Evolutionary conservation across 139 green algal species (phyloP).

Genomic region (Chlamydomonas sp.): DNA sequence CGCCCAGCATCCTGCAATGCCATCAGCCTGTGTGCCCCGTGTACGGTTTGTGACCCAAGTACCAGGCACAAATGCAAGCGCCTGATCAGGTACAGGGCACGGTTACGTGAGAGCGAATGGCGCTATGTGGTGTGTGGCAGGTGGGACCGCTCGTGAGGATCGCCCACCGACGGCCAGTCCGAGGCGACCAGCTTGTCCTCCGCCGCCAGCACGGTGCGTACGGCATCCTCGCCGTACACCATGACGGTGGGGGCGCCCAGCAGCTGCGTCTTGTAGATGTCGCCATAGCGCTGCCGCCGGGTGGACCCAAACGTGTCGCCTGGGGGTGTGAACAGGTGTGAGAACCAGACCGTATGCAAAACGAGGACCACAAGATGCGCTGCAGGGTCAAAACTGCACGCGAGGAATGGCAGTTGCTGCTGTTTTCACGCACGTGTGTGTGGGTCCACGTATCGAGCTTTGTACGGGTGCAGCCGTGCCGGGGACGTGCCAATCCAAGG

Average conservation of each 20-base stretch:
- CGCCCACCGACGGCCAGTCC: conserved; percentile 4
- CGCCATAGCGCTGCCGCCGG: not conserved
- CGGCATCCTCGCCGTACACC: conserved; percentile 18
- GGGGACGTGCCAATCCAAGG: too few species aligned
- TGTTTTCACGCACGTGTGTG: too few species aligned
- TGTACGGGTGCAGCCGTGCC: too few species aligned
- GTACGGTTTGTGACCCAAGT: too few species aligned
- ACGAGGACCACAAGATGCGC: too few species aligned
- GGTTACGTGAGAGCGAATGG: too few species aligned
- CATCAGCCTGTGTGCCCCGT: too few species aligned
- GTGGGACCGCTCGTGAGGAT: not conserved
- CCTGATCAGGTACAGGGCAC: too few species aligned
- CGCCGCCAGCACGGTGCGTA: not conserved
- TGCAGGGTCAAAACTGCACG: not conserved
- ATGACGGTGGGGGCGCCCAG: conserved; percentile 32
- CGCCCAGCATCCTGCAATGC: too few species aligned
- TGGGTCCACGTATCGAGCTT: too few species aligned
- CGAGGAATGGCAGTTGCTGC: not conserved
- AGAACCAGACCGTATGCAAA: too few species aligned
- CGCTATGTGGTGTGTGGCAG: not conserved
- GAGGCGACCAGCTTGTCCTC: conserved; percentile 7
- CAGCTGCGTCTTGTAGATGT: conserved; percentile 30
- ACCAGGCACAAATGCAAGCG: too few species aligned
- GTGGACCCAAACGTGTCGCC: conserved; percentile 20
- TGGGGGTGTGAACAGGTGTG: not conserved